Conservation (phyloP, 495 filamentous ascomycete species). For the Aspergillus olivimuriae region DNA sequence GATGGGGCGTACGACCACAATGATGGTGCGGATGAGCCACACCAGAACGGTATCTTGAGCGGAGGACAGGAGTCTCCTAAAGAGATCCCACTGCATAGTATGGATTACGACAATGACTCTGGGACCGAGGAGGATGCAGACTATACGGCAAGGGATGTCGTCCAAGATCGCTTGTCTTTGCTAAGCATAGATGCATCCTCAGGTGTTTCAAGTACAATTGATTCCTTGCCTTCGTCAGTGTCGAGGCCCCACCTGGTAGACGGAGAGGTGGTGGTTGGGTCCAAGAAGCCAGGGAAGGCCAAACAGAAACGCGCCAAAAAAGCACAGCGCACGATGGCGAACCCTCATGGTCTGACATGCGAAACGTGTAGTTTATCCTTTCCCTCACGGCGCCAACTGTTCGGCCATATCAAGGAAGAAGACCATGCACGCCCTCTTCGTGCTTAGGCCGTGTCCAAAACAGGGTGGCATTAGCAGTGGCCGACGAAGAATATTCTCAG, state of each 20-base stretch:
- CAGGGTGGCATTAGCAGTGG: too few species aligned
- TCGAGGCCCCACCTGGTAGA: too few species aligned
- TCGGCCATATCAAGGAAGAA: slow-evolving; percentile 63
- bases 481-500: too few species aligned
- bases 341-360: slow-evolving; percentile 47
- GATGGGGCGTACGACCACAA: too few species aligned
- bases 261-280: too few species aligned
- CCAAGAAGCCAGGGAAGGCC: slow-evolving; percentile 70
- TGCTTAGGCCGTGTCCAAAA: too few species aligned
- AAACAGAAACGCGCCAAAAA: slow-evolving; percentile 83
- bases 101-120: not conserved
- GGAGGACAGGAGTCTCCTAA: too few species aligned
- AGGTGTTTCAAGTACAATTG: not conserved
- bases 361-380: slow-evolving; percentile 55
- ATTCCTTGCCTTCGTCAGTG: too few species aligned
- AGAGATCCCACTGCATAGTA: too few species aligned
- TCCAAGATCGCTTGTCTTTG: slow-evolving; percentile 34
- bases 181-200: too few species aligned
- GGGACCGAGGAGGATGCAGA: slow-evolving; percentile 30
- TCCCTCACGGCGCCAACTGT: slow-evolving; percentile 61
- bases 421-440: slow-evolving; percentile 54
- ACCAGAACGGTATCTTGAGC: not conserved
- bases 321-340: slow-evolving; percentile 46
- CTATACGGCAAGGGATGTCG: slow-evolving; percentile 40
- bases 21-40: too few species aligned